Base-by-base conservation (phyloP, 169 alveolate genomes). In the Eimeria praecox region DNA sequence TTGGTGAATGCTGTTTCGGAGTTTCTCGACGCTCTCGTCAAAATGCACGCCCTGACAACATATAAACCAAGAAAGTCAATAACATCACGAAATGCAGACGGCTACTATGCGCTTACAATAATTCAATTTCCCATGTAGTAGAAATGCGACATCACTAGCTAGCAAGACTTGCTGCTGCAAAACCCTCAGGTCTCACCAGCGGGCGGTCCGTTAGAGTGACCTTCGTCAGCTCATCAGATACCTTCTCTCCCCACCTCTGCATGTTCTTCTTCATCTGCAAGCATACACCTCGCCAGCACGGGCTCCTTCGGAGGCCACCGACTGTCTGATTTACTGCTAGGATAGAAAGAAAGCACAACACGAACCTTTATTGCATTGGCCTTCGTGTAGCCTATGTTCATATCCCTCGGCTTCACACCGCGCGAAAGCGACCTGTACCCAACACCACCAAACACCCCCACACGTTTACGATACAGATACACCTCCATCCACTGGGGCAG, bases 321-420 rank as follows among this genome's bases (percentile, higher is more conserved):
- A 66, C 46, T 12, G 30, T n/a, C 38, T 1, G 14, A 2, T 30
- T 35, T 1, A 16, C 82, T 30, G 42, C 46, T 33, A 9, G 78
- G 14, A 30, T 2, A 4, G 33, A 35, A 14, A 71, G 1, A 9
- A 35, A 35, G 14, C n/a, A 71, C 33, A 46, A 54, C 18, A 66
- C 96, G 54, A 9, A 95, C 96, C 95, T 89, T 90, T 52, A 95
- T 95, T 77, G 99, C 98, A 40, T 98, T 98, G 40, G 99, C 99
- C 96, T 96, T 98, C 90, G 98, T 97, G 33, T 97, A 97, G 22
- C 99, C 99, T 66, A 99, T 98, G 87, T 99, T 99, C 54, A 99
- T 95, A n/a, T 99, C 99, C 69, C 98, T 96, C 2, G 99, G 99
- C 54, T 98, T 98, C 56, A 98, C 98, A 9, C 99, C 99, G 85